Conservation (phyloP, 1,284 basidiomycete genomes). For the Cutaneotrichosporon sp. region DNA sequence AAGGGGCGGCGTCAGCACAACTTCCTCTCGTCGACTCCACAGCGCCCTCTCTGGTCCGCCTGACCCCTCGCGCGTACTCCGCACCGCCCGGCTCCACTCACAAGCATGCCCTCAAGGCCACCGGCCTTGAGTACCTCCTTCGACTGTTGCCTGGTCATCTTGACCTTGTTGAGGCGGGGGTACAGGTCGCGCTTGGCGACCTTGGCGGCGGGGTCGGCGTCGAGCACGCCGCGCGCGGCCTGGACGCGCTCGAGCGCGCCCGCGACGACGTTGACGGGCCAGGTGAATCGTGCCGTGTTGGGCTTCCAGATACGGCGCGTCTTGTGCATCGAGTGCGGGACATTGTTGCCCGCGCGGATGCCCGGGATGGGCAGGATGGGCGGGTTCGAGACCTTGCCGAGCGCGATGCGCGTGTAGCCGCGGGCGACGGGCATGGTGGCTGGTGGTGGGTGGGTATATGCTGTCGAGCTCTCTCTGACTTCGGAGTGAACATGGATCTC, state of each 20-base stretch:
- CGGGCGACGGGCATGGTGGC: constrained; percentile 19
- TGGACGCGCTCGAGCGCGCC: constrained; percentile 11
- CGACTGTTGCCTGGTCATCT: constrained; percentile 42
- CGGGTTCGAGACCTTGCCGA: constrained; percentile 36
- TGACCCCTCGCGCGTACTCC: background rate
- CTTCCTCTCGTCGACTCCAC: background rate
- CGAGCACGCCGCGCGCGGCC: constrained; percentile 1
- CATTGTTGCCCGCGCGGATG: constrained; percentile 69
- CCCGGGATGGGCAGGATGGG: constrained; percentile 46
- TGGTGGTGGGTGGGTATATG: background rate
- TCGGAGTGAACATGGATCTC: background rate
- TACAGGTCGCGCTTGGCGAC: background rate
- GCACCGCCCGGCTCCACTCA: constrained; percentile 29
- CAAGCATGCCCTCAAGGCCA: constrained; percentile 51
- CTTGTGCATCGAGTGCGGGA: constrained; percentile 86
- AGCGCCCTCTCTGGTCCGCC: too few relatives aligned
- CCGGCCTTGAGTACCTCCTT: constrained; percentile 50
- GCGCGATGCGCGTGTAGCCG: constrained; percentile 11
- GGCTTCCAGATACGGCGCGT: constrained; percentile 88
- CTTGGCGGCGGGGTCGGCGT: background rate
- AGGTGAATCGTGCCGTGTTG: constrained; percentile 64
- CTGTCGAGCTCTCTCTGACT: background rate
- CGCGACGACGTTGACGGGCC: constrained; percentile 37
- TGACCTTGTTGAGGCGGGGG: constrained; percentile 37
- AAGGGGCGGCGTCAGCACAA: background rate